Percentiles rank a stretch among this genome's conserved stretches.
Evolutionary conservation across 1,284 basidiomycete species (phyloP).

Genomic region (Sporisorium scitamineum): DNA sequence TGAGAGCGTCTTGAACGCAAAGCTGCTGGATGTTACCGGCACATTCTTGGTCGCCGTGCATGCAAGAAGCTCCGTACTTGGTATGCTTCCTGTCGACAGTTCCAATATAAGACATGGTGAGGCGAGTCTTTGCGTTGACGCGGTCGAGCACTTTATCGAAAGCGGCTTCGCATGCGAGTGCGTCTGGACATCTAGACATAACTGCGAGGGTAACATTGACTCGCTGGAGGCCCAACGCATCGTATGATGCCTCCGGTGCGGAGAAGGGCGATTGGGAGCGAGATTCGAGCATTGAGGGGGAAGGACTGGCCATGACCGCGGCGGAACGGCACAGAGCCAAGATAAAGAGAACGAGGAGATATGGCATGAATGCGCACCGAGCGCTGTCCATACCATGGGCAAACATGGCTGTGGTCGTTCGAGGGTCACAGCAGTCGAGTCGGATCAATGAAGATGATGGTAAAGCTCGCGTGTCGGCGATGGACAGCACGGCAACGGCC

Average conservation of each 20-base stretch:
- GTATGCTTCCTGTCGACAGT: slow-evolving; percentile 22
- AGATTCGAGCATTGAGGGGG: slow-evolving; percentile 11
- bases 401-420: slow-evolving; percentile 1
- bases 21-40: slow-evolving; percentile 60
- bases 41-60: slow-evolving; percentile 57
- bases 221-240: slow-evolving; percentile 26
- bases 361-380: slow-evolving; percentile 15
- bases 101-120: slow-evolving; percentile 54
- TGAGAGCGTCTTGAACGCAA: slow-evolving; percentile 54
- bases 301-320: slow-evolving; percentile 13
- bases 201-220: slow-evolving; percentile 55
- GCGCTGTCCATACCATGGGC: neutral
- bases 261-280: slow-evolving; percentile 25
- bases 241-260: slow-evolving; percentile 11
- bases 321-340: slow-evolving; percentile 2
- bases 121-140: slow-evolving; percentile 48
- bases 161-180: slow-evolving; percentile 50
- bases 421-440: neutral
- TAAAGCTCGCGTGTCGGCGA: neutral
- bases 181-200: slow-evolving; percentile 59
- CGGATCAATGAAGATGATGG: neutral
- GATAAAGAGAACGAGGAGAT: neutral
- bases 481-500: slow-evolving; percentile 6
- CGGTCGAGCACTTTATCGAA: slow-evolving; percentile 55
- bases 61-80: slow-evolving; percentile 46